phyloP scores from a whole-genome alignment of 2,329 filamentous ascomycete species.

The Hymenoscyphus fructigenus region DNA sequence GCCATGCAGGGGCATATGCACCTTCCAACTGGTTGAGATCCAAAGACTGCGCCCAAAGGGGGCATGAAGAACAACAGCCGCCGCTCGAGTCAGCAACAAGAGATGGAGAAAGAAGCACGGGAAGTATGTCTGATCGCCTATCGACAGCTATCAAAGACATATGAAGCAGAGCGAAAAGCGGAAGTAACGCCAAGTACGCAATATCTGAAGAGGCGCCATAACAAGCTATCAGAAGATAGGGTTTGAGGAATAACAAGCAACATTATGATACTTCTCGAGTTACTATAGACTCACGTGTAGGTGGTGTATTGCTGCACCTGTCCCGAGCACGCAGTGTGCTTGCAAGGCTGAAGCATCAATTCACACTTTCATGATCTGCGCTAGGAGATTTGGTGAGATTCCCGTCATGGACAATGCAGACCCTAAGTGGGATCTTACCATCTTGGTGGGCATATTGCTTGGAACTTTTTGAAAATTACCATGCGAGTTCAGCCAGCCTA shows the following conservation, averaged over 20 bases:
- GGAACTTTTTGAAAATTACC: neutral
- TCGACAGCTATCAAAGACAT: constrained; percentile 1
- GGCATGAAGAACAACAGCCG: neutral
- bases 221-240: neutral
- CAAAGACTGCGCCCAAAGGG: neutral
- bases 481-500: constrained; percentile 3
- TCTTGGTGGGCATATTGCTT: neutral
- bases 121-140: constrained; percentile 2
- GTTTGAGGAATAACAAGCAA: neutral
- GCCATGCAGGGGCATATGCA: neutral
- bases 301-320: neutral
- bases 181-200: neutral
- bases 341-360: constrained; percentile 1
- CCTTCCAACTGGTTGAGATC: neutral
- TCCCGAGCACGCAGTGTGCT: neutral
- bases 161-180: neutral
- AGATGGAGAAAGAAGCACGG: neutral
- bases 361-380: constrained; percentile 1
- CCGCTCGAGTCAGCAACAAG: constrained; percentile 4
- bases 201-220: neutral
- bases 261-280: neutral
- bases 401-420: constrained; percentile 1
- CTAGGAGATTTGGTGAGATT: neutral
- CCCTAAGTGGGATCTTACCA: neutral
- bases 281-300: neutral